Evolutionary conservation across 805 yeast genomes (phyloP).

Genomic region (Wickerhamomyces canadensis): DNA sequence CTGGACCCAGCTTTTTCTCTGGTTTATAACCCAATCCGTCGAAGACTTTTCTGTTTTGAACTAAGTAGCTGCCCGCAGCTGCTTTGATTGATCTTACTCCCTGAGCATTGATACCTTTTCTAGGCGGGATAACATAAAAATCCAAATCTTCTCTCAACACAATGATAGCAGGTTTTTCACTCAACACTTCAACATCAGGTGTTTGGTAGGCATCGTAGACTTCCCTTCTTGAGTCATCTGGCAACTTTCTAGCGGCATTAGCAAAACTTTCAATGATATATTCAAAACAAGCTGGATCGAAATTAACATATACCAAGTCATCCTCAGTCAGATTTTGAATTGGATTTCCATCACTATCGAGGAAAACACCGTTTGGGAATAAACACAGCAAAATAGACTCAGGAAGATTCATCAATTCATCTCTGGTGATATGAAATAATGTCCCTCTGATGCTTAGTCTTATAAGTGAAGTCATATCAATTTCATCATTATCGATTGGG

Average conservation of each 20-base stretch:
- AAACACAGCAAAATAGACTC: conserved; percentile 83
- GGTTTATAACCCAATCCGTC: conserved; percentile 67
- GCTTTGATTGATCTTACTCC: conserved; percentile 65
- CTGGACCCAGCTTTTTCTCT: conserved; percentile 64
- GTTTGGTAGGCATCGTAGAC: conserved; percentile 30
- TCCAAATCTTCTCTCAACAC: conserved; percentile 93
- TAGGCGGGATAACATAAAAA: conserved; percentile 83
- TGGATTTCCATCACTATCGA: conserved; percentile 70
- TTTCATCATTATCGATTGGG: conserved; percentile 21
- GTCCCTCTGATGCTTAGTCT: conserved; percentile 73
- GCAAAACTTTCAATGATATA: conserved; percentile 73
- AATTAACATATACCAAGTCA: conserved; percentile 77
- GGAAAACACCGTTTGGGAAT: conserved; percentile 86
- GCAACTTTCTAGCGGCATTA: conserved; percentile 58
- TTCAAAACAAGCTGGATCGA: conserved; percentile 80
- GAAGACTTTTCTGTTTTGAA: conserved; percentile 56
- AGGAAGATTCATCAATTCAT: conserved; percentile 86
- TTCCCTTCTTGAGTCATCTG: conserved; percentile 33
- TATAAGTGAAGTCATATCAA: conserved; percentile 54
- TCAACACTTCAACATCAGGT: conserved; percentile 60
- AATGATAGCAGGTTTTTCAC: conserved; percentile 81
- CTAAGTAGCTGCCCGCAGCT: conserved; percentile 64
- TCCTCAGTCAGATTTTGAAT: conserved; percentile 75
- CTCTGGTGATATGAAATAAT: conserved; percentile 72
- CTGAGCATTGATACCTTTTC: conserved; percentile 45